Percentiles rank a stretch among this genome's conserved stretches.
Conservation (phyloP, 257 asterid genomes). For the Plantago ovata region DNA sequence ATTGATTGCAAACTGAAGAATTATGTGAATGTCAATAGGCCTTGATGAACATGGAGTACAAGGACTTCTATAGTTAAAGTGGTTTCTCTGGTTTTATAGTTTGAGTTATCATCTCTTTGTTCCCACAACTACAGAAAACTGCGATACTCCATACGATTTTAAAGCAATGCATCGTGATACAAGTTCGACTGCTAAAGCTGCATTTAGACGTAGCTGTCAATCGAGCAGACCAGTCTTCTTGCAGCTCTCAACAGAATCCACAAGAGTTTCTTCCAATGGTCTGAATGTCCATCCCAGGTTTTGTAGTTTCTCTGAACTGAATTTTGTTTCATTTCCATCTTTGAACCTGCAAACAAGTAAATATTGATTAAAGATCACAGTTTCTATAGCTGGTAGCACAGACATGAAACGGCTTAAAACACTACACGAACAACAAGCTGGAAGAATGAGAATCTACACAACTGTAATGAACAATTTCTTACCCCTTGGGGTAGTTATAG, state of each 20-base stretch:
- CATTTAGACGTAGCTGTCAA: background rate
- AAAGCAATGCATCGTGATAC: background rate
- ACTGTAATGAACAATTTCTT: background rate
- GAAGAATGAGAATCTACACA: background rate
- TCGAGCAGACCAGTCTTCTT: conserved; percentile 41
- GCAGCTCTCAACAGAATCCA: conserved; percentile 64
- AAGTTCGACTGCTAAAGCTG: background rate
- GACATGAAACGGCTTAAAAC: too few species aligned
- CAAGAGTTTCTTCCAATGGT: conserved; percentile 55
- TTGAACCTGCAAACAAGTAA: conserved; percentile 38
- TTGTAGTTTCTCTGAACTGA: conserved; percentile 53
- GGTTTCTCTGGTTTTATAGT: too few species aligned
- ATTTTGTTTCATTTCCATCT: conserved; percentile 22
- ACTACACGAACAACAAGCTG: background rate
- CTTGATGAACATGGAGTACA: too few species aligned
- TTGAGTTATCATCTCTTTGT: too few species aligned
- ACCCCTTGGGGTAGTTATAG: conserved; percentile 71
- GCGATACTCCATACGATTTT: too few species aligned
- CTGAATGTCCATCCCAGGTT: conserved; percentile 65
- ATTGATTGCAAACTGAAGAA: too few species aligned
- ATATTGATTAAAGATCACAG: background rate
- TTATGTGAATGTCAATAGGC: too few species aligned
- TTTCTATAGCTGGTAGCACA: too few species aligned
- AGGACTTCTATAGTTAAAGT: too few species aligned
- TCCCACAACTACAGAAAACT: too few species aligned